These are phyloP conservation scores for Serpula lacrymans DNA, from an alignment of 768 basidiomycete genomes.

Conservation along the genomic window DNA sequence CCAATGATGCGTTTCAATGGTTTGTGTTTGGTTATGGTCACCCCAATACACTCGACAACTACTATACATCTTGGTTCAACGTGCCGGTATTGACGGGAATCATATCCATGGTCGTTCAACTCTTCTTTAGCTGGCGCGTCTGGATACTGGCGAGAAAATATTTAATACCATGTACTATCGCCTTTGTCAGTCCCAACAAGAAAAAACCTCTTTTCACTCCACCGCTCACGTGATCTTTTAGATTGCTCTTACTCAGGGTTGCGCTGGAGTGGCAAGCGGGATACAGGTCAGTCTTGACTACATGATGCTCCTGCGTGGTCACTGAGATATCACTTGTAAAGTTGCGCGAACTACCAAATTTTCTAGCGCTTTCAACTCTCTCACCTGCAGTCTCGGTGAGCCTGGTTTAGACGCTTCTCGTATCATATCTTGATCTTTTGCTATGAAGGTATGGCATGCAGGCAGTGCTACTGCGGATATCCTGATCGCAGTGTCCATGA, in stretches of 20 bases:
- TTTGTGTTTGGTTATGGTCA: constrained; percentile 17
- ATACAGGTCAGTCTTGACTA: constrained; percentile 7
- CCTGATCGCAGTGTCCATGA: constrained; percentile 12
- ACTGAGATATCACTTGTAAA: no score
- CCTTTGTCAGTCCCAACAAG: no score
- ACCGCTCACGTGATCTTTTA: constrained; percentile 3
- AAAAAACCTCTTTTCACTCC: constrained; percentile 4
- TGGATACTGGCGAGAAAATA: constrained; percentile 10
- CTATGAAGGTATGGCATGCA: constrained; percentile 10
- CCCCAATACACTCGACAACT: constrained; percentile 5
- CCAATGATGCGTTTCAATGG: constrained; percentile 18
- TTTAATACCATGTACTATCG: no score
- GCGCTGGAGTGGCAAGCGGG: constrained; percentile 8
- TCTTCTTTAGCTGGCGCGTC: constrained; percentile 19
- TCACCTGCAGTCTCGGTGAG: background rate
- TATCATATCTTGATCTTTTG: constrained; percentile 8
- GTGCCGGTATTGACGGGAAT: constrained; percentile 14
- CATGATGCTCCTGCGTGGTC: no score
- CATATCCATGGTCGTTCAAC: constrained; percentile 15
- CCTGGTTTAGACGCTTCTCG: constrained; percentile 3
- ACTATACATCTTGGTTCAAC: constrained; percentile 11
- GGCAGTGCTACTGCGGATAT: constrained; percentile 8
- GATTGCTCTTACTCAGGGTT: constrained; percentile 13
- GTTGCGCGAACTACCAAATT: no score
- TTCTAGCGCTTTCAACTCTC: no score